phyloP scores from a whole-genome alignment of 1,139 yeast genomes.

The Barnettozyma hawaiiensis region DNA sequence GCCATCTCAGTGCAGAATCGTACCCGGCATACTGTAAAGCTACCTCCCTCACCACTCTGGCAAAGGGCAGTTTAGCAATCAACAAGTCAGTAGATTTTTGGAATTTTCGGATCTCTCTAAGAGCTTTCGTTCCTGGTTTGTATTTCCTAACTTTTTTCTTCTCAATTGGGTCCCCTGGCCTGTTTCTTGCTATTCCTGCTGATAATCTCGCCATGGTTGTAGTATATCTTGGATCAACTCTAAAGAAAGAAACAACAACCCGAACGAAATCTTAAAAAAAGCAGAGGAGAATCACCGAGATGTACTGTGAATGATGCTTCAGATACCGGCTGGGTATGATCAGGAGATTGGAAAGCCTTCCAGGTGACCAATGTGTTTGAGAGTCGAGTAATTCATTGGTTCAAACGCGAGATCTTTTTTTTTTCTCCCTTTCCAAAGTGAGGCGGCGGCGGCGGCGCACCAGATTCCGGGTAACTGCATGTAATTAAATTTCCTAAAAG shows the following conservation, averaged over 20 bases:
- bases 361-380: no score
- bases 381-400: no score
- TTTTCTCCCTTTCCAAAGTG: background rate
- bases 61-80: constrained; percentile 84
- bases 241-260: no score
- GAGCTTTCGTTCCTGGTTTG: constrained; percentile 69
- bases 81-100: constrained; percentile 76
- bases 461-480: constrained; percentile 16
- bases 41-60: constrained; percentile 73
- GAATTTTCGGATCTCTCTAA: constrained; percentile 71
- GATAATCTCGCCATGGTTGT: constrained; percentile 19
- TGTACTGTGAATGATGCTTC: no score
- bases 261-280: no score
- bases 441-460: no score
- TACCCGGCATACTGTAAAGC: constrained; percentile 59
- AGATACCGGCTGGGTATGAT: no score
- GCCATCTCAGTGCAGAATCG: constrained; percentile 58
- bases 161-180: constrained; percentile 45
- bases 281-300: no score
- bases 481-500: constrained; percentile 10
- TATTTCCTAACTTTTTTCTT: constrained; percentile 38
- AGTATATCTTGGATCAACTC: no score
- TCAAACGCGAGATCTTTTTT: background rate
- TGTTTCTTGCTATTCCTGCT: constrained; percentile 41
- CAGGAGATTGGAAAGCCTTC: no score